phyloP scores from a whole-genome alignment of 495 filamentous ascomycete genomes.

The Pyronema domesticum region DNA sequence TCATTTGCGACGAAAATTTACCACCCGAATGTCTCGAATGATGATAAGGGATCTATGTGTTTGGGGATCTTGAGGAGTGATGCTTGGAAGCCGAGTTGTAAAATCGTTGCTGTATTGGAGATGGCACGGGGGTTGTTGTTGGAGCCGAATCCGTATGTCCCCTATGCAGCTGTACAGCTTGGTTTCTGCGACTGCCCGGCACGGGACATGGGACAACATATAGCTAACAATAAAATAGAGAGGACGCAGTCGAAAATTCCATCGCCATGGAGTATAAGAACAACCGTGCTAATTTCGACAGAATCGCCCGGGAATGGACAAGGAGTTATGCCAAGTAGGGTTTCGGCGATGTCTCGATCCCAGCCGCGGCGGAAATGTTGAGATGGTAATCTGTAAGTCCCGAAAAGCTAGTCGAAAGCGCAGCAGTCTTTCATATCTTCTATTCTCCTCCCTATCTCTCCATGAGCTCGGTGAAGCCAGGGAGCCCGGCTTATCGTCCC shows the following conservation, averaged over 20 bases:
- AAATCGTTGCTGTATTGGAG: constrained; percentile 57
- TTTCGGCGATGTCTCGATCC: too few species aligned
- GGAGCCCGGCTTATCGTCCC: too few species aligned
- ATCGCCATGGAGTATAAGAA: constrained; percentile 75
- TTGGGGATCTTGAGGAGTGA: constrained; percentile 71
- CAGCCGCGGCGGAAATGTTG: not conserved
- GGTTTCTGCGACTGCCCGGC: not conserved
- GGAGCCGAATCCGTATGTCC: constrained; percentile 55
- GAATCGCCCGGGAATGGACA: constrained; percentile 68
- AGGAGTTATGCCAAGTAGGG: constrained; percentile 48
- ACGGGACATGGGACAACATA: too few species aligned
- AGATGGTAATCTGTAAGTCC: not conserved
- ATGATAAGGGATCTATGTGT: constrained; percentile 82
- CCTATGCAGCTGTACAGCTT: not conserved
- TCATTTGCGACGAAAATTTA: constrained; percentile 91
- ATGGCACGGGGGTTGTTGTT: constrained; percentile 59
- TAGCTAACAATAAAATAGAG: constrained; percentile 22
- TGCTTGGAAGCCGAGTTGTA: constrained; percentile 84
- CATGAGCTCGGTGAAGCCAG: too few species aligned
- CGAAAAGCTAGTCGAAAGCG: too few species aligned
- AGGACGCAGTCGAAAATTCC: constrained; percentile 77
- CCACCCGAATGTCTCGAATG: constrained; percentile 95
- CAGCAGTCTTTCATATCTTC: too few species aligned
- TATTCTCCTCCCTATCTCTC: too few species aligned
- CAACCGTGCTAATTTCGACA: constrained; percentile 57